phyloP scores from a whole-genome alignment of 2,329 filamentous ascomycete species.

The Westerdykella ornata region DNA sequence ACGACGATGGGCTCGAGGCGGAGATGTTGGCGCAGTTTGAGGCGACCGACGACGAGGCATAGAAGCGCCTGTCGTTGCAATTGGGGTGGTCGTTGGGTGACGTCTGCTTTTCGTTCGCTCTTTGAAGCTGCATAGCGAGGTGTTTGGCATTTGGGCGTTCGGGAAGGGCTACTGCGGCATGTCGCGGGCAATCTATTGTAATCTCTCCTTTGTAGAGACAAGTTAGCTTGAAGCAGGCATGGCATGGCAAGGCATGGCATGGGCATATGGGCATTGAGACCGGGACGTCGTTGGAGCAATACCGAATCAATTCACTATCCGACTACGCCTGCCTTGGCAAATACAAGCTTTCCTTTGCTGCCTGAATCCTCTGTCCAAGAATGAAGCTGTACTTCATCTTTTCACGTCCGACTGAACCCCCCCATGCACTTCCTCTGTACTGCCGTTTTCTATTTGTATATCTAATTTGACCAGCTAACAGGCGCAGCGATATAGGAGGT shows the following conservation, averaged over 20 bases:
- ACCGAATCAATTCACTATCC: too few relatives aligned
- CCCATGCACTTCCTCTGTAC: too few relatives aligned
- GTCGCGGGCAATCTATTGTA: not conserved
- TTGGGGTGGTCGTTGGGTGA: constrained; percentile 4
- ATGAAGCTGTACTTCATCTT: too few relatives aligned
- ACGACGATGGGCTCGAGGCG: constrained; percentile 48
- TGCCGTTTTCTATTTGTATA: too few relatives aligned
- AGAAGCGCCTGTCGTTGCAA: constrained; percentile 5
- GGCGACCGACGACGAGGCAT: constrained; percentile 14
- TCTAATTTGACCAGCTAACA: too few relatives aligned
- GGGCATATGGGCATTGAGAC: not conserved
- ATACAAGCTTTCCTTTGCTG: too few relatives aligned
- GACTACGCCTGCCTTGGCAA: too few relatives aligned
- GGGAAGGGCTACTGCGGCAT: not conserved
- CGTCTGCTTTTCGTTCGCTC: not conserved
- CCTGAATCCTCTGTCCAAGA: too few relatives aligned
- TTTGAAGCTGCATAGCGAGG: constrained; percentile 33
- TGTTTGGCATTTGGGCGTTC: constrained; percentile 29
- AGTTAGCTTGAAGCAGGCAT: not conserved
- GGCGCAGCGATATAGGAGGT: too few relatives aligned
- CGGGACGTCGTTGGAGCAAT: too few relatives aligned
- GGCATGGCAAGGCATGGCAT: not conserved
- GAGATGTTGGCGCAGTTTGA: constrained; percentile 42
- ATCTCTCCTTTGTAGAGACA: not conserved
- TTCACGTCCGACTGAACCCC: too few relatives aligned